These are phyloP conservation scores for Persicaria tinctoria DNA, from an alignment of 148 eudicot genomes.

Conservation along the genomic window DNA sequence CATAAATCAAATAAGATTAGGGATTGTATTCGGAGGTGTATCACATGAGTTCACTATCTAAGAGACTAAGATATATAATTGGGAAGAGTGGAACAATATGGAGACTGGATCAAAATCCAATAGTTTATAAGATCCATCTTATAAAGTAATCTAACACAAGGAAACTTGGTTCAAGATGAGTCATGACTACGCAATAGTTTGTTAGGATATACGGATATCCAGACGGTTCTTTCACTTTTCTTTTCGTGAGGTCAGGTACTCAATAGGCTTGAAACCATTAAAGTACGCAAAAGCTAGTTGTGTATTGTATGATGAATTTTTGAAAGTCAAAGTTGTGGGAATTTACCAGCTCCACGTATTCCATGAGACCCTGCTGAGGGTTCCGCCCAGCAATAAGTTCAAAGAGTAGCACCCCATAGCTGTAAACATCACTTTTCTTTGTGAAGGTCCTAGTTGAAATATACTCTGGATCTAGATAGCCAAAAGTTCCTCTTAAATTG, in stretches of 20 bases:
- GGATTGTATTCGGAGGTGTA: too few species aligned
- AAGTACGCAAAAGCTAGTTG: not conserved
- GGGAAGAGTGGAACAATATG: too few species aligned
- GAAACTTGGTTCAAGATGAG: not conserved
- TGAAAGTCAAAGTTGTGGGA: not conserved
- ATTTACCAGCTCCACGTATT: conserved; percentile 82
- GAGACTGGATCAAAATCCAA: too few species aligned
- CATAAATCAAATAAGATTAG: too few species aligned
- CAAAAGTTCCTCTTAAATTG: conserved; percentile 82
- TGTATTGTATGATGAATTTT: not conserved
- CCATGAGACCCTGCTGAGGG: conserved; percentile 90
- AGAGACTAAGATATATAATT: too few species aligned
- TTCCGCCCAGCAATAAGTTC: conserved; percentile 90
- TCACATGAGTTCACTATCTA: too few species aligned
- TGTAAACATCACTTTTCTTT: conserved; percentile 91
- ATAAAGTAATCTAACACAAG: not conserved
- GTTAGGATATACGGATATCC: not conserved
- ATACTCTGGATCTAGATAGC: conserved; percentile 96
- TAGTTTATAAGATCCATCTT: too few species aligned
- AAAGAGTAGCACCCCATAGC: conserved; percentile 87
- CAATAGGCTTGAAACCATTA: not conserved
- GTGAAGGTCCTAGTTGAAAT: conserved; percentile 82
- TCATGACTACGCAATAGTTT: not conserved
- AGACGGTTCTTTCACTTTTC: not conserved
- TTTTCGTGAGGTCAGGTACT: not conserved